These are phyloP conservation scores for Ailanthus altissimus DNA, from an alignment of 345 rosid genomes.

Conservation along the genomic window DNA sequence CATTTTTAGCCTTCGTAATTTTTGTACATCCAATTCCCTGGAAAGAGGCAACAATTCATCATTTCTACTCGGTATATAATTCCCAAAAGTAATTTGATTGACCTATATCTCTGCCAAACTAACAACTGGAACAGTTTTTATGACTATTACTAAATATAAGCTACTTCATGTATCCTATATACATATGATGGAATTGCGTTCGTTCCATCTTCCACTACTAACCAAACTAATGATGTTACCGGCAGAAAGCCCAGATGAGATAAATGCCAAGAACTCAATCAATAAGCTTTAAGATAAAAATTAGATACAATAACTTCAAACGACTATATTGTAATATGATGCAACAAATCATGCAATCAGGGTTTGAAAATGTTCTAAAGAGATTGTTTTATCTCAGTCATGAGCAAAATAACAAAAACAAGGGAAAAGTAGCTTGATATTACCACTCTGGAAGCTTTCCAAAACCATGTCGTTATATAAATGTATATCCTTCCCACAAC, in stretches of 20 bases:
- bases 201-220: not conserved
- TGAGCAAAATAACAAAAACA: not conserved
- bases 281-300: not conserved
- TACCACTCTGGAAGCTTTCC: not conserved
- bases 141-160: conserved; percentile 10
- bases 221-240: not conserved
- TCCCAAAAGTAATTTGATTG: conserved; percentile 9
- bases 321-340: not conserved
- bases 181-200: no score
- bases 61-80: conserved; percentile 7
- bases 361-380: not conserved
- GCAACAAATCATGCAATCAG: not conserved
- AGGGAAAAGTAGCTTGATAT: not conserved
- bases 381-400: not conserved
- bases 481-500: not conserved
- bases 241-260: not conserved
- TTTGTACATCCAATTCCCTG: conserved; percentile 96
- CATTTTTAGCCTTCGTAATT: conserved; percentile 67
- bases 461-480: not conserved
- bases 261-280: no score
- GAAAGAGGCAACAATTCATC: conserved; percentile 6
- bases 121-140: not conserved
- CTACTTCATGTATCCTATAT: no score
- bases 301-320: not conserved
- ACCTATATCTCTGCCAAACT: not conserved